phyloP scores from a whole-genome alignment of 495 filamentous ascomycete species.

The Aspergillus taichungensis region DNA sequence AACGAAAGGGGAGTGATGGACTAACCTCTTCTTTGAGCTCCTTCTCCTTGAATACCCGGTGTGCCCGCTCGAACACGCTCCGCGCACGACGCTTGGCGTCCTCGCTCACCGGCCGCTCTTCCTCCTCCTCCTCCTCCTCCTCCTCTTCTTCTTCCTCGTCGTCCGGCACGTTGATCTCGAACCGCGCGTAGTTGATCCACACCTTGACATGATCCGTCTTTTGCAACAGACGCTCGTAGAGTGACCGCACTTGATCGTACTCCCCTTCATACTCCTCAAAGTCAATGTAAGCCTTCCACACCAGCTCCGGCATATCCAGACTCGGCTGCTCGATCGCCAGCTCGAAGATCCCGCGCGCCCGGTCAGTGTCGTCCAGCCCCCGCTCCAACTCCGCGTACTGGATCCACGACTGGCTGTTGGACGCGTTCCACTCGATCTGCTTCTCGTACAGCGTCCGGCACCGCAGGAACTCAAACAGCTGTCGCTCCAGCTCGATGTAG shows the following conservation, averaged over 20 bases:
- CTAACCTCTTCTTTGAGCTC: conserved; percentile 84
- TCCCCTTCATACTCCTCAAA: conserved; percentile 93
- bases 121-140: conserved; percentile 51
- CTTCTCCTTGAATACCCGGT: conserved; percentile 83
- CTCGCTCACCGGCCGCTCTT: conserved; percentile 67
- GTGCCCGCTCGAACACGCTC: conserved; percentile 74
- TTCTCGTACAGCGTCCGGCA: conserved; percentile 91
- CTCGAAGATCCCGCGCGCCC: conserved; percentile 86
- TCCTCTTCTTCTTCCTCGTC: conserved; percentile 60
- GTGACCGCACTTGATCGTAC: conserved; percentile 66
- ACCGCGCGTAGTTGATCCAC: conserved; percentile 94
- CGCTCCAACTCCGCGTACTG: conserved; percentile 88
- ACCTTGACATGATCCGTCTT: conserved; percentile 98
- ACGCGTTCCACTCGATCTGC: conserved; percentile 79
- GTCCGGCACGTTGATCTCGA: conserved; percentile 81
- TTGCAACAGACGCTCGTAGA: conserved; percentile 85
- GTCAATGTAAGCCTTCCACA: conserved; percentile 98
- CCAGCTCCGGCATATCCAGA: conserved; percentile 94
- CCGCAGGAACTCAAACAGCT: conserved; percentile 83
- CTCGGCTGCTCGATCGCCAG: conserved; percentile 73
- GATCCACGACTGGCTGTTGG: conserved; percentile 90
- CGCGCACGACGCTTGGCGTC: conserved; percentile 75
- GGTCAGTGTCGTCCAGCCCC: conserved; percentile 78
- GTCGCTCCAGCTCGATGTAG: conserved; percentile 85
- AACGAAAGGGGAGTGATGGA: neutral